phyloP scores from a whole-genome alignment of 371 early-diverging fungal genomes.

The Fennellomyces sp. region DNA sequence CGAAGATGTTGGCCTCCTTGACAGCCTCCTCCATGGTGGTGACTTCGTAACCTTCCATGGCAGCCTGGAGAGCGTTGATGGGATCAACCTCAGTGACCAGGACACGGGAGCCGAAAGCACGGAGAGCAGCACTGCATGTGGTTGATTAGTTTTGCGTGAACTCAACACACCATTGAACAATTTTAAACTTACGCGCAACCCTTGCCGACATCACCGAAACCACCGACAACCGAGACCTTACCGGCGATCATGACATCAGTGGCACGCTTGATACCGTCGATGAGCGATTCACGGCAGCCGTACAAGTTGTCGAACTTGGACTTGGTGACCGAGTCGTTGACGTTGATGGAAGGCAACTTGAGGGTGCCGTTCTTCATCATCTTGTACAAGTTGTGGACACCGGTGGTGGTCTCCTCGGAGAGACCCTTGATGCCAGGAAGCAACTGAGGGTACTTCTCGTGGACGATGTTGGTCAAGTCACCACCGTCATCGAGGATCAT shows the following conservation, averaged over 20 bases:
- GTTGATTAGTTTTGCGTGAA: neutral
- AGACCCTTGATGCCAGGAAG: constrained; percentile 86
- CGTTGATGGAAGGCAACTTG: constrained; percentile 98
- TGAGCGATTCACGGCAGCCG: constrained; percentile 99
- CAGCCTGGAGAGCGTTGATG: constrained; percentile 99
- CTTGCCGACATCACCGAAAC: constrained; percentile 99
- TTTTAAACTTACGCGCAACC: constrained; percentile 87
- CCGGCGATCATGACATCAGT: constrained; percentile 99
- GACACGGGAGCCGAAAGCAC: constrained; percentile 99
- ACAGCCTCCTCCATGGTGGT: constrained; percentile 98
- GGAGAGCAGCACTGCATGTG: constrained; percentile 78
- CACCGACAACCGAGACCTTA: constrained; percentile 97
- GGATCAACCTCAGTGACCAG: constrained; percentile 98
- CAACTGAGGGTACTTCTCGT: constrained; percentile 93
- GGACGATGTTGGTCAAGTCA: constrained; percentile 96
- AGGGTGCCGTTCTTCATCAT: constrained; percentile 95
- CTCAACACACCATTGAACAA: no score
- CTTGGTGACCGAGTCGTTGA: constrained; percentile 99
- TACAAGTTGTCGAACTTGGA: constrained; percentile 99
- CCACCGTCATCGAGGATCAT: constrained; percentile 99
- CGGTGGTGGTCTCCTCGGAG: constrained; percentile 99
- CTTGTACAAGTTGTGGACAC: constrained; percentile 98
- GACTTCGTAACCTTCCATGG: constrained; percentile 99
- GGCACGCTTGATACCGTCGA: constrained; percentile 99
- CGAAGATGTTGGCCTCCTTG: constrained; percentile 93